phyloP scores from a whole-genome alignment of 1,139 yeast genomes.

The Wickerhamomyces sp. region DNA sequence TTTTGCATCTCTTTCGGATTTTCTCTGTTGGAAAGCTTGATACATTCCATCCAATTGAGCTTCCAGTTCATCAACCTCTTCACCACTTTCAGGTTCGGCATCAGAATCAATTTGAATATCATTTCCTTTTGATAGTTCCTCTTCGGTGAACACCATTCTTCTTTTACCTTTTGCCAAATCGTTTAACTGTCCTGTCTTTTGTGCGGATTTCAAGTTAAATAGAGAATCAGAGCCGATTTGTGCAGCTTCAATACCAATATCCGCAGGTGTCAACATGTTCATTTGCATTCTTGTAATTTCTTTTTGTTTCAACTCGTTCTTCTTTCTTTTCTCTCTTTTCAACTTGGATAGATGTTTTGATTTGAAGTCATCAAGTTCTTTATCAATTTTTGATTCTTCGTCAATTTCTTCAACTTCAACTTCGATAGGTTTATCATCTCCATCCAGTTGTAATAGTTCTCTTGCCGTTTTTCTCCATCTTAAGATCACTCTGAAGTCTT shows the following conservation, averaged over 20 bases:
- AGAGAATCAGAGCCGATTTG: constrained; percentile 72
- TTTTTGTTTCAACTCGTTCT: constrained; percentile 80
- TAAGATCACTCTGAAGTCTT: constrained; percentile 79
- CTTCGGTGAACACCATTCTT: constrained; percentile 63
- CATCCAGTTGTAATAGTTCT: constrained; percentile 67
- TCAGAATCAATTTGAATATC: constrained; percentile 43
- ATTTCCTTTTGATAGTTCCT: constrained; percentile 48
- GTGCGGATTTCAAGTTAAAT: constrained; percentile 78
- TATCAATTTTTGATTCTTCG: constrained; percentile 86
- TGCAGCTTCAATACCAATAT: constrained; percentile 93
- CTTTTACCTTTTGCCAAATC: constrained; percentile 77
- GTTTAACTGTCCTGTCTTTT: constrained; percentile 75
- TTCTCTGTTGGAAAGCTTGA: constrained; percentile 61
- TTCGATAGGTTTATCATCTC: constrained; percentile 33
- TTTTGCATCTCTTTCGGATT: constrained; percentile 75
- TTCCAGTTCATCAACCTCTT: constrained; percentile 70
- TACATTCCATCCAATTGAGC: constrained; percentile 83
- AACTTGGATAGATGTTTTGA: constrained; percentile 63
- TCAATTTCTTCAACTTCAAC: constrained; percentile 67
- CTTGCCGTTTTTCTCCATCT: constrained; percentile 90
- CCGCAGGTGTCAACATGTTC: constrained; percentile 92
- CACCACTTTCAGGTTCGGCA: constrained; percentile 44
- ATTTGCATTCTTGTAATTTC: constrained; percentile 90
- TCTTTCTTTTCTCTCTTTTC: constrained; percentile 77
- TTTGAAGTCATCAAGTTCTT: constrained; percentile 70